Conservation (phyloP, 108 stramenopile species). For the Hondaea fermentalgiana region DNA sequence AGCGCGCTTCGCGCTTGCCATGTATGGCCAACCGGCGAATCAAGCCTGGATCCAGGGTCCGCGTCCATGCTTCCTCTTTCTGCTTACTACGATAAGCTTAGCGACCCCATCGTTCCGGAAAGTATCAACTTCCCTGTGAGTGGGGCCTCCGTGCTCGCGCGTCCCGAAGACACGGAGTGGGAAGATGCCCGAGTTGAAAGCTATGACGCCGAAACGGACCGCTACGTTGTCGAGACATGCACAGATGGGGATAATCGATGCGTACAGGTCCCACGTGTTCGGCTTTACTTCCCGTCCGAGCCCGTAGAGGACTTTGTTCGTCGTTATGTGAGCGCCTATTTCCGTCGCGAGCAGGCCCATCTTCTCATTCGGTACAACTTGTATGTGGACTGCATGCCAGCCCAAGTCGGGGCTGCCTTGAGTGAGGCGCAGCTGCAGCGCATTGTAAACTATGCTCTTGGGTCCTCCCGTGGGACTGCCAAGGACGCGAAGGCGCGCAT, state of each 20-base stretch:
- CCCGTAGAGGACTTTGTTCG: neutral
- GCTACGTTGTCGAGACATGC: neutral
- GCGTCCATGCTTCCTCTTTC: neutral
- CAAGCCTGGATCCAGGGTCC: neutral
- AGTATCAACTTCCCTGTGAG: neutral
- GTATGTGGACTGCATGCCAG: constrained; percentile 38
- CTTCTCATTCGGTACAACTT: constrained; percentile 24
- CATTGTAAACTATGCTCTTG: neutral
- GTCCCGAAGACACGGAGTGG: neutral
- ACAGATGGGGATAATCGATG: neutral
- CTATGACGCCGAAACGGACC: neutral
- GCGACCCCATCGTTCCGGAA: neutral
- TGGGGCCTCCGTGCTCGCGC: neutral
- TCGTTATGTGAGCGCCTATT: constrained; percentile 15
- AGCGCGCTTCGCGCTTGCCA: neutral
- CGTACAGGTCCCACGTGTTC: neutral
- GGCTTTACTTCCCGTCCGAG: neutral
- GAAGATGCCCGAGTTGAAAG: neutral
- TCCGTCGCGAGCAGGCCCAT: neutral
- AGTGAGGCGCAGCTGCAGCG: constrained; percentile 14
- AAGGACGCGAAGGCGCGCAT: neutral
- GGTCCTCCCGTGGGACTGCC: too few species aligned
- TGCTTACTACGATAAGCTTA: neutral
- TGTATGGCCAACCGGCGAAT: neutral
- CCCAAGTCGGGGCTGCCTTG: constrained; percentile 16